Evolutionary conservation across 2,329 filamentous ascomycete species (phyloP).

Genomic region (Eurotiales sp.): DNA sequence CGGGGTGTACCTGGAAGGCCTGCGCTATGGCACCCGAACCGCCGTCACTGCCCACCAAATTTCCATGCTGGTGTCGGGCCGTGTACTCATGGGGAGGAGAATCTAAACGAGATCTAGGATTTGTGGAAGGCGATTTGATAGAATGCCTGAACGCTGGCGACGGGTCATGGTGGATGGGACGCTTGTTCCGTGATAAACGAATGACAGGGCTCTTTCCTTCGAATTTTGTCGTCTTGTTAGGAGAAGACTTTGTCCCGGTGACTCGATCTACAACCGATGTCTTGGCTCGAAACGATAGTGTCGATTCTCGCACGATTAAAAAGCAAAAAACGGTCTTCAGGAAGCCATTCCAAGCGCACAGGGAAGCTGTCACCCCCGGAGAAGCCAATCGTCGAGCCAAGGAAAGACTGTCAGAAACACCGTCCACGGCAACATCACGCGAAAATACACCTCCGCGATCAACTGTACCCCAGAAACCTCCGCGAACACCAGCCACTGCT

Average conservation of each 20-base stretch:
- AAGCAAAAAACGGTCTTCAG: slow-evolving; percentile 58
- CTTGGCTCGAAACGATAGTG: slow-evolving; percentile 42
- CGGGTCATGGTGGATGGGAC: slow-evolving; percentile 97
- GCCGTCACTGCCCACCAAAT: slow-evolving; percentile 64
- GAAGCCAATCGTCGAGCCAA: slow-evolving; percentile 29
- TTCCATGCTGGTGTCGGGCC: slow-evolving; percentile 88
- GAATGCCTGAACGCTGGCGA: slow-evolving; percentile 97
- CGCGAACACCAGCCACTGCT: slow-evolving; percentile 30
- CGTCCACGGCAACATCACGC: slow-evolving; percentile 34
- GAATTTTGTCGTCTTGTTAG: slow-evolving; percentile 91
- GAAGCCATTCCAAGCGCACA: slow-evolving; percentile 64
- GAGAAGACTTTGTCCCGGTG: slow-evolving; percentile 73
- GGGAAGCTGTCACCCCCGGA: slow-evolving; percentile 41
- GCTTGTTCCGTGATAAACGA: slow-evolving; percentile 81
- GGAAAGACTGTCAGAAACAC: slow-evolving; percentile 35
- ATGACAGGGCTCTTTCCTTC: slow-evolving; percentile 92
- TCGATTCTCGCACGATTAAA: slow-evolving; percentile 46
- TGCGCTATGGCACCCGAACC: slow-evolving; percentile 45
- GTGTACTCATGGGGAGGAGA: slow-evolving; percentile 94
- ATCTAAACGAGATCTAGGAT: slow-evolving; percentile 91
- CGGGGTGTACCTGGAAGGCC: not conserved
- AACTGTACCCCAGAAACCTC: slow-evolving; percentile 31
- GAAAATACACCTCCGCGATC: slow-evolving; percentile 30
- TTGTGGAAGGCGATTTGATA: slow-evolving; percentile 95
- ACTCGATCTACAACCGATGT: slow-evolving; percentile 46